Base-by-base conservation (phyloP, 192 early-diverging fungal species). In the Coemansia sp. region DNA sequence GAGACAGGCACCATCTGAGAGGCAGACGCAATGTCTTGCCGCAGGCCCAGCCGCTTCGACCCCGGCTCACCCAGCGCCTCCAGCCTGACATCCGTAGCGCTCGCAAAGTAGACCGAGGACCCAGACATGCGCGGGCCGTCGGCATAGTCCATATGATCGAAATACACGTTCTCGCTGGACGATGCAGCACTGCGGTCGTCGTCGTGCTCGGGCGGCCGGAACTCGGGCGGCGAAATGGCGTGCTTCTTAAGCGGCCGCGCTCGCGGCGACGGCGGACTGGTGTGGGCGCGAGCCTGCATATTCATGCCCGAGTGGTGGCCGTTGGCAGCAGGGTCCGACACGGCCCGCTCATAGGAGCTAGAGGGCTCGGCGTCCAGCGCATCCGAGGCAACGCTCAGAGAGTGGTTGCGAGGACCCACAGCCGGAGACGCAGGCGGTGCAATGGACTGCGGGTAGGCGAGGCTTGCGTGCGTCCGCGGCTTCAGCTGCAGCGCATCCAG, bases 231-330 rank as follows among this genome's bases (percentile, higher is more conserved):
- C 29, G 46, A 41, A 12, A 51, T 38, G 45, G 29, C 36, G 41
- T 65, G 46, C 59, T 57, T 64, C 56, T 54, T 66, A 39, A 45
- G 57, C 7, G 71, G 65, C 11, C 57, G 38, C 68, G 74, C 60
- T 2, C 58, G 62, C 17, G 80, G 80, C 17, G 80, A 83, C 15
- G 80, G 75, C 19, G 80, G 80, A 39, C 80, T 77, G 1, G 80
- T 74, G 59, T 83, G 75, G 10, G 65, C 45, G 5, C 80, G 74
- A 4, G 38, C 43, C 1, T 38, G 59, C 62, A 68, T 11, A 11
- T 56, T 42, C 20, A 22, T 37, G 11, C 24, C 36, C 19, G 70
- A 41, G 19, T 60, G 80, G 0, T 60, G 80, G 0, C 49, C 65
- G n/a, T 45, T 67, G 17, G 57, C 42, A 7, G 79, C 58, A 38